phyloP scores from a whole-genome alignment of 2,329 filamentous ascomycete genomes.

The Hymenotorrendiella dingleyae region DNA sequence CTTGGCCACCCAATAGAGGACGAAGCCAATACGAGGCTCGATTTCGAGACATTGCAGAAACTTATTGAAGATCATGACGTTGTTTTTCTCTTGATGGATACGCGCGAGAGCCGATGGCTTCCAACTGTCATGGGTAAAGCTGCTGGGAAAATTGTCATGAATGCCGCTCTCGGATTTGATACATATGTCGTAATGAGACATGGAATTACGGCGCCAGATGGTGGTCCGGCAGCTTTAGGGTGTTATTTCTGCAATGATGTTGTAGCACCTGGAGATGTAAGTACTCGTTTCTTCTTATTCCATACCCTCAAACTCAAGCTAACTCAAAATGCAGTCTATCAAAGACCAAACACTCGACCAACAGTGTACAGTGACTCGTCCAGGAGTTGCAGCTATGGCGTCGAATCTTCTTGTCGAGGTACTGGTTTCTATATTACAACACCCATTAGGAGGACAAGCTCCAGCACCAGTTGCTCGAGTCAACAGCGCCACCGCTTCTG shows the following conservation, averaged over 20 bases:
- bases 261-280: slow-evolving; percentile 85
- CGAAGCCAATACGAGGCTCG: slow-evolving; percentile 58
- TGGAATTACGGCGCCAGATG: slow-evolving; percentile 56
- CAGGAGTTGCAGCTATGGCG: slow-evolving; percentile 86
- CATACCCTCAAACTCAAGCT: slow-evolving; percentile 6
- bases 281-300: slow-evolving; percentile 35
- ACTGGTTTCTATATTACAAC: slow-evolving; percentile 80
- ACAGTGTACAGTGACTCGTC: slow-evolving; percentile 94
- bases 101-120: slow-evolving; percentile 88
- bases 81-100: slow-evolving; percentile 96
- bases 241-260: slow-evolving; percentile 99
- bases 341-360: slow-evolving; percentile 95
- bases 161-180: slow-evolving; percentile 92
- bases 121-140: slow-evolving; percentile 96
- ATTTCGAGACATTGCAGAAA: slow-evolving; percentile 69
- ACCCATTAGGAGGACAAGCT: slow-evolving; percentile 63
- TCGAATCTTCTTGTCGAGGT: slow-evolving; percentile 88
- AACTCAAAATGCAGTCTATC: slow-evolving; percentile 59
- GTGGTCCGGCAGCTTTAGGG: slow-evolving; percentile 64
- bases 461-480: slow-evolving; percentile 42
- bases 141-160: slow-evolving; percentile 89
- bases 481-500: slow-evolving; percentile 31
- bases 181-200: slow-evolving; percentile 97
- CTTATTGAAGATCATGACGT: slow-evolving; percentile 83
- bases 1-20: slow-evolving; percentile 82